Evolutionary conservation across 495 filamentous ascomycete species (phyloP), one percentile per base, ranked within the genome.

Genomic region (Neurospora pannonica): DNA sequence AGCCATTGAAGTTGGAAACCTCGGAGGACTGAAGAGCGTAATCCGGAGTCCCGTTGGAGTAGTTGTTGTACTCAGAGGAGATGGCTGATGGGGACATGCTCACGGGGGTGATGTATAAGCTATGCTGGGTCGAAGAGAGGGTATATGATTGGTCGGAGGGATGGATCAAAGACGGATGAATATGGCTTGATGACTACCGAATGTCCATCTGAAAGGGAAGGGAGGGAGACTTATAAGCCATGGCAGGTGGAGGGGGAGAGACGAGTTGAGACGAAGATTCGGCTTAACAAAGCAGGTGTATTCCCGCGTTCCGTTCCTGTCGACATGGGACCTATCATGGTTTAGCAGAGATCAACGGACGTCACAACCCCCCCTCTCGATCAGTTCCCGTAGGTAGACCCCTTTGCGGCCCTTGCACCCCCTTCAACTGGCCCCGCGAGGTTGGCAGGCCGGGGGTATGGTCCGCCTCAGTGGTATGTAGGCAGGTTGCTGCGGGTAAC

Each of bases 11-110:
- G 79, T 87, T 88, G 72, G 88, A 78, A 48, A 70, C 21, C 38
- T 81, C 78, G 73, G 81, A 79, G 73, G 79, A 75, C 77, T 87
- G 82, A 72, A 83, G 75, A 75, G 84, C 82, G 71, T 84, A 83
- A 40, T 85, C 83, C 69, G 81, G 78, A 71, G 82, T 79, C 39
- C 83, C 84, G 36, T 78, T 77, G 72, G 80, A 79, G 71, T 84
- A 81, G 70, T 77, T 78, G 71, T 83, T 77, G 71, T 88, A 84
- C 54, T 84, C 85, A 72, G 86, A 85, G 34, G 89, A 88, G 79
- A 92, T 88, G 39, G 91, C 92, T 74, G 90, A 90, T 73, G 92
- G 93, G 10, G 92, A 90, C 92, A 94, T 94, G 77, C 76, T 82
- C 80, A 81, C 78, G 70, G 69, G 72, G 71, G 39, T 70, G 74